Percentiles rank a stretch among this genome's conserved stretches.
Conservation (phyloP, 306 rosid genomes). For the Urtica urens region DNA sequence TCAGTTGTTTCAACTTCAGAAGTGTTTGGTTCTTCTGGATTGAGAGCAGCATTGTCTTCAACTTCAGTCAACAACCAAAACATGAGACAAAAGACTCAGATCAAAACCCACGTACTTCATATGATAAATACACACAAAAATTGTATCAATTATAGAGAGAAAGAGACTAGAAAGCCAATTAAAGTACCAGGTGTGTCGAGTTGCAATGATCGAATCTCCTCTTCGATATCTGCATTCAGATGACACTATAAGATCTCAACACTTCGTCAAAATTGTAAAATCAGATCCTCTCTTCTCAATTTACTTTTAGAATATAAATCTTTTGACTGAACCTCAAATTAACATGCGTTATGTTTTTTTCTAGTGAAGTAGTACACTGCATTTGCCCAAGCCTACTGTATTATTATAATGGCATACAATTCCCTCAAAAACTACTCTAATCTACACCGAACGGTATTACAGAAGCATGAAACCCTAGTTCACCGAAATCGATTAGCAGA, state of each 20-base stretch:
- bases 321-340: too few relatives aligned
- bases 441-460: too few relatives aligned
- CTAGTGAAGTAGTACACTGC: too few relatives aligned
- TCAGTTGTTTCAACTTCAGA: constrained; percentile 44
- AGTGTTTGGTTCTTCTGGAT: constrained; percentile 40
- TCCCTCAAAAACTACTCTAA: too few relatives aligned
- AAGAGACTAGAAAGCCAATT: neutral
- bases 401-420: too few relatives aligned
- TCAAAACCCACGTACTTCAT: neutral
- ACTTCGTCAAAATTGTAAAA: constrained; percentile 3
- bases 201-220: constrained; percentile 78
- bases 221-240: constrained; percentile 65
- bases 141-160: neutral
- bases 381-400: too few relatives aligned
- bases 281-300: neutral
- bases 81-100: constrained; percentile 15
- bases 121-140: neutral
- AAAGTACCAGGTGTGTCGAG: constrained; percentile 70
- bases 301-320: too few relatives aligned
- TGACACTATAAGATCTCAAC: neutral
- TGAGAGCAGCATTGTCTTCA: constrained; percentile 56
- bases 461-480: too few relatives aligned
- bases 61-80: constrained; percentile 15
- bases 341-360: too few relatives aligned
- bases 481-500: too few relatives aligned